phyloP scores from a whole-genome alignment of 2,329 filamentous ascomycete species.

The Colletotrichum noveboracense region DNA sequence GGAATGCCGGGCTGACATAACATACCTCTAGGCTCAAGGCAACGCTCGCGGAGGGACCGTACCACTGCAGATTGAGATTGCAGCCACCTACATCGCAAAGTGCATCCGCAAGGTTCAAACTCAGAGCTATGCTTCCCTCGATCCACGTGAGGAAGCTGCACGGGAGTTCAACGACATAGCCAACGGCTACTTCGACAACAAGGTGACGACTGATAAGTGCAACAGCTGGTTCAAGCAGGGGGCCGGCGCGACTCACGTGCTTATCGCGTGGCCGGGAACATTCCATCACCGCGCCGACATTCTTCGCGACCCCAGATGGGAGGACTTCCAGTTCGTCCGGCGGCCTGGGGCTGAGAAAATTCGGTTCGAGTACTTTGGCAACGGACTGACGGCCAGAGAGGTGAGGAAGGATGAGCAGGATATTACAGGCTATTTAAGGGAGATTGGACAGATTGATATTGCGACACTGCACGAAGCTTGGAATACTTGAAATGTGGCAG shows the following conservation, averaged over 20 bases:
- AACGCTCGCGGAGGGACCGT: neutral
- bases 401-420: neutral
- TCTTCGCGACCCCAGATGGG: neutral
- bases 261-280: slow-evolving; percentile 22
- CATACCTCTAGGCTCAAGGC: neutral
- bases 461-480: neutral
- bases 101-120: neutral
- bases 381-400: neutral
- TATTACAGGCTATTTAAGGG: neutral
- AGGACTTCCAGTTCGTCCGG: slow-evolving; percentile 18
- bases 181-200: slow-evolving; percentile 7
- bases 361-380: neutral
- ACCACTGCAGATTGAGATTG: neutral
- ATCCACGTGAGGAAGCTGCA: neutral
- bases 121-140: neutral
- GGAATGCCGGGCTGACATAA: fast-evolving
- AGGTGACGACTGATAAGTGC: slow-evolving; percentile 15
- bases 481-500: no score
- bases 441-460: neutral
- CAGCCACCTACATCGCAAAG: neutral
- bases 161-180: neutral
- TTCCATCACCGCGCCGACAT: slow-evolving; percentile 9
- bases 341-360: neutral
- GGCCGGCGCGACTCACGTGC: neutral
- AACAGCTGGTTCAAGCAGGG: slow-evolving; percentile 24